phyloP scores from a whole-genome alignment of 768 basidiomycete genomes.

The Nidularia sp. region DNA sequence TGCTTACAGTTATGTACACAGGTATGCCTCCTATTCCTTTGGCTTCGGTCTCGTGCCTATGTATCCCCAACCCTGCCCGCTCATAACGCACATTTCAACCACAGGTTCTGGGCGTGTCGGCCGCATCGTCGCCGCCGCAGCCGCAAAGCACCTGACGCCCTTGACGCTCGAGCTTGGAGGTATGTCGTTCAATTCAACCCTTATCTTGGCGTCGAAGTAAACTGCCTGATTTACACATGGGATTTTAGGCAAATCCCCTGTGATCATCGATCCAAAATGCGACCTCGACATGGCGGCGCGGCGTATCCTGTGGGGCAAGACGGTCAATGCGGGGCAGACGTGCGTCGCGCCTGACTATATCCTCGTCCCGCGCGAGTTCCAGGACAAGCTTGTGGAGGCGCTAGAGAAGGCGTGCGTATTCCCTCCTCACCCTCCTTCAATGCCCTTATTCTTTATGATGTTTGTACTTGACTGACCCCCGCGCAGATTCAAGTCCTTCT shows the following conservation, averaged over 20 bases:
- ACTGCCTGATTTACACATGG: no score
- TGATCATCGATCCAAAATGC: conserved; percentile 64
- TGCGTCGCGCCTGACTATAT: conserved; percentile 65
- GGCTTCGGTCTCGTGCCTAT: no score
- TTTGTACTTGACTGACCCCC: not conserved
- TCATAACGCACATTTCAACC: conserved; percentile 13
- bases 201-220: not conserved
- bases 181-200: conserved; percentile 10
- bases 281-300: conserved; percentile 64
- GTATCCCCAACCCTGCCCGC: no score
- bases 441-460: not conserved
- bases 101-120: conserved; percentile 58
- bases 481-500: conserved; percentile 52
- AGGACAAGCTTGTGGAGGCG: conserved; percentile 40
- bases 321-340: conserved; percentile 72
- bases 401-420: conserved; percentile 35
- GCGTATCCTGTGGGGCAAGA: conserved; percentile 82
- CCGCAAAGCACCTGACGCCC: conserved; percentile 74
- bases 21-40: conserved; percentile 25
- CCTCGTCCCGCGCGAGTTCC: conserved; percentile 40
- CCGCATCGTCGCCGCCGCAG: conserved; percentile 64
- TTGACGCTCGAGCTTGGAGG: conserved; percentile 43
- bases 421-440: not conserved
- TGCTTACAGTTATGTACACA: conserved; percentile 54
- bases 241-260: conserved; percentile 61